These are phyloP conservation scores for Senecio squalidus DNA, from an alignment of 140 eudicot species.

Conservation along the genomic window DNA sequence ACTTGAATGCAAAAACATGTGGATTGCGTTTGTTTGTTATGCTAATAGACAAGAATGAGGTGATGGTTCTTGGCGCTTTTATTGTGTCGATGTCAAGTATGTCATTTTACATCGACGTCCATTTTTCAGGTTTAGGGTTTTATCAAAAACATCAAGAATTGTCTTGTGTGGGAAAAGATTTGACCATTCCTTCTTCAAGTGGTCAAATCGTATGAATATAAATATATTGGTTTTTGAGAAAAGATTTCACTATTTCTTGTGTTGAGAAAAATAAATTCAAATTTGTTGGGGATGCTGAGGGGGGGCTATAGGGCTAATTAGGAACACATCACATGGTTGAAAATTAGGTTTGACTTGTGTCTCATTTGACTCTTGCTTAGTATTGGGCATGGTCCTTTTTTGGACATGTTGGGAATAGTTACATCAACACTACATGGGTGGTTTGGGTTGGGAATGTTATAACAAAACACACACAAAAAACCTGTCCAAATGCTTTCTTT, in stretches of 20 bases:
- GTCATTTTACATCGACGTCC: constrained; percentile 9
- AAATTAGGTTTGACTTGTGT: constrained; percentile 36
- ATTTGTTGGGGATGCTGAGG: too few species aligned
- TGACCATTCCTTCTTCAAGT: constrained; percentile 13
- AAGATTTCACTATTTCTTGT: constrained; percentile 9
- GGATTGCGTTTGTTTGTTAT: constrained; percentile 41
- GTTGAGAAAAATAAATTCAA: neutral
- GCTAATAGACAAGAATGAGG: constrained; percentile 41
- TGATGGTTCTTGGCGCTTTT: constrained; percentile 28
- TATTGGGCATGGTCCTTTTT: constrained; percentile 32
- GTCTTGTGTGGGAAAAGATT: constrained; percentile 6
- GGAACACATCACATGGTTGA: constrained; percentile 37
- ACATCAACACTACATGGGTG: constrained; percentile 21
- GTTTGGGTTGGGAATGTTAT: too few species aligned
- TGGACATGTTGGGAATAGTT: constrained; percentile 26
- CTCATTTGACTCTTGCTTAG: constrained; percentile 32
- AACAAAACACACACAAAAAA: too few species aligned
- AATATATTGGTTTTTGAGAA: too few species aligned
- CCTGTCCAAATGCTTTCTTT: neutral
- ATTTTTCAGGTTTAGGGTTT: constrained; percentile 17
- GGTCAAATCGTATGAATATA: too few species aligned
- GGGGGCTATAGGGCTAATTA: constrained; percentile 22
- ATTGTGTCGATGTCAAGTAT: constrained; percentile 28
- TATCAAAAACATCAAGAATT: constrained; percentile 15
- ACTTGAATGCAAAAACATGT: constrained; percentile 40